These are phyloP conservation scores for Geosmithia putterillii DNA, from an alignment of 2,329 filamentous ascomycete genomes.

Conservation along the genomic window DNA sequence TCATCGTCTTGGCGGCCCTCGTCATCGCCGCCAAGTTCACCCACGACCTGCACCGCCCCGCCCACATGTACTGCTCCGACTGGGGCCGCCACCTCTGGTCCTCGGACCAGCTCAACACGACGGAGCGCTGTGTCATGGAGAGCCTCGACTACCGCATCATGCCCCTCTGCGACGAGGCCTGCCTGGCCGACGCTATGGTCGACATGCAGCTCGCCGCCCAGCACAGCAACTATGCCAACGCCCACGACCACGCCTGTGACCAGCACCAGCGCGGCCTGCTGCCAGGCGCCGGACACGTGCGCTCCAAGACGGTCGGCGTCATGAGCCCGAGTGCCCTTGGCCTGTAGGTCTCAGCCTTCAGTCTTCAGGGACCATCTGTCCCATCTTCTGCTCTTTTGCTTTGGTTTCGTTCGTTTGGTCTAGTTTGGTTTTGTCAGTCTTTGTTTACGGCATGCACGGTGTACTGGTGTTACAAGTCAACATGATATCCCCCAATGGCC, in stretches of 20 bases:
- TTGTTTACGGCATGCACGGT: too few relatives aligned
- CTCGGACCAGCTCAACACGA: conserved; percentile 48
- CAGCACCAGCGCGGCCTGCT: neutral
- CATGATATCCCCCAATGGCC: too few relatives aligned
- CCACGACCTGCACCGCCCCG: conserved; percentile 43
- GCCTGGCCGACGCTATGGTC: conserved; percentile 45
- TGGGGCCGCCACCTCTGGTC: conserved; percentile 49
- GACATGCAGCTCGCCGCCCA: conserved; percentile 50
- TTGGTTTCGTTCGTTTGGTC: too few relatives aligned
- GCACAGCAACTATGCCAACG: conserved; percentile 10
- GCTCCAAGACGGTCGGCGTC: conserved; percentile 19
- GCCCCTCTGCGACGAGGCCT: conserved; percentile 42
- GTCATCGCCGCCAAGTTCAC: conserved; percentile 55
- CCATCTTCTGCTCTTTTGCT: too few relatives aligned
- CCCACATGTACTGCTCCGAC: conserved; percentile 35
- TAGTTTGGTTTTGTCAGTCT: too few relatives aligned
- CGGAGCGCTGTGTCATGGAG: conserved; percentile 52
- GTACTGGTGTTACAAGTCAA: too few relatives aligned
- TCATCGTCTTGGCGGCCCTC: conserved; percentile 50
- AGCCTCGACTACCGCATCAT: conserved; percentile 51
- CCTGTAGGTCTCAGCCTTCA: neutral
- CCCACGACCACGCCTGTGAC: conserved; percentile 9
- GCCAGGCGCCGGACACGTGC: conserved; percentile 12
- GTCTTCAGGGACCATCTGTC: too few relatives aligned
- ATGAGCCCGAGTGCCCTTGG: neutral